phyloP scores from a whole-genome alignment of 768 basidiomycete species.

The Tricholomella constricta region DNA sequence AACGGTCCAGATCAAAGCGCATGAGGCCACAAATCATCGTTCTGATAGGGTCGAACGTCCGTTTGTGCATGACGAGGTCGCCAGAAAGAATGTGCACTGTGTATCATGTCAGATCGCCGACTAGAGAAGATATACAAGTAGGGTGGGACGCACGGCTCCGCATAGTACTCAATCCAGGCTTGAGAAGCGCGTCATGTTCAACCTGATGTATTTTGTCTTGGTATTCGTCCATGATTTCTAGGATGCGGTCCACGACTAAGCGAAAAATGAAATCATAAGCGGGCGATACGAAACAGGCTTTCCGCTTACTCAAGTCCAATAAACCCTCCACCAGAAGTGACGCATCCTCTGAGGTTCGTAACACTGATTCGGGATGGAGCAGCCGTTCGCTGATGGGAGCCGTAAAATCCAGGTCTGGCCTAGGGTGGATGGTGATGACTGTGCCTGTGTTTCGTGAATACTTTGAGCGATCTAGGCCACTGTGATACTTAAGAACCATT shows the following conservation, averaged over 20 bases:
- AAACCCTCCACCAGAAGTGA: slow-evolving; percentile 58
- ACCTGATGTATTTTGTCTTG: slow-evolving; percentile 59
- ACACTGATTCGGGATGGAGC: slow-evolving; percentile 55
- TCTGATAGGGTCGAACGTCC: slow-evolving; percentile 70
- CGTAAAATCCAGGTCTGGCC: slow-evolving; percentile 48
- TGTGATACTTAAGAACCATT: slow-evolving; percentile 43
- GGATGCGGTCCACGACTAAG: slow-evolving; percentile 61
- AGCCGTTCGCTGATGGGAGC: slow-evolving; percentile 61
- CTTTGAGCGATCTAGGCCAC: neutral
- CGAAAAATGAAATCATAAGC: neutral
- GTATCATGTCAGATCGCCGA: neutral
- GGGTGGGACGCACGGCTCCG: slow-evolving; percentile 46
- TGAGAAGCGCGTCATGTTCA: slow-evolving; percentile 58
- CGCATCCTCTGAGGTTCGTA: slow-evolving; percentile 61
- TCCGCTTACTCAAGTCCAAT: slow-evolving; percentile 41
- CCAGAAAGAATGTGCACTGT: slow-evolving; percentile 74
- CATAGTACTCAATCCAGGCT: slow-evolving; percentile 60
- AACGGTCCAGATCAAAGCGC: slow-evolving; percentile 64
- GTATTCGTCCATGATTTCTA: slow-evolving; percentile 70
- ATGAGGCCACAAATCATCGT: slow-evolving; percentile 64
- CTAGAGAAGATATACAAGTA: neutral
- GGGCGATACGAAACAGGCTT: neutral
- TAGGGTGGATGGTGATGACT: slow-evolving; percentile 60
- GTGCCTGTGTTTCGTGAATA: slow-evolving; percentile 43
- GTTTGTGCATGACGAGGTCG: slow-evolving; percentile 69